Percentiles rank a stretch among this genome's conserved stretches.
Conservation (phyloP, 2,329 filamentous ascomycete genomes). For the Cryphonectria nitschkei region DNA sequence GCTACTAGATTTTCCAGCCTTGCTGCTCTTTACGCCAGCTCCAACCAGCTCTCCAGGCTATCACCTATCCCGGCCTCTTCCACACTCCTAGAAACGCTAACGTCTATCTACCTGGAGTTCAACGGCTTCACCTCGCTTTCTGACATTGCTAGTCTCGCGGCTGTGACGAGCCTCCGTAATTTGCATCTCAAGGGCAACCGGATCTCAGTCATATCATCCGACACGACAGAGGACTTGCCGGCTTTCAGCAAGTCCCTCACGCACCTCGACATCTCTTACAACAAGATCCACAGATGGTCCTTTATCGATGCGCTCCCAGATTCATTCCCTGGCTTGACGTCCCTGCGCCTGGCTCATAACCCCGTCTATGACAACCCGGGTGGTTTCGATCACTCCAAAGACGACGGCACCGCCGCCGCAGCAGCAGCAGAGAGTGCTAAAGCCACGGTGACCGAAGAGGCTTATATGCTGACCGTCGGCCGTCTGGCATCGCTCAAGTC, state of each 20-base stretch:
- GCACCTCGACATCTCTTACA: slow-evolving; percentile 76
- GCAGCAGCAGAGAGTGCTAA: slow-evolving; percentile 39
- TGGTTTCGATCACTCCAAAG: slow-evolving; percentile 35
- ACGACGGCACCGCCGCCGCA: slow-evolving; percentile 28
- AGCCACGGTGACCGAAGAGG: slow-evolving; percentile 69
- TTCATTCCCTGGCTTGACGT: slow-evolving; percentile 73
- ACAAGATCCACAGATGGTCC: slow-evolving; percentile 68
- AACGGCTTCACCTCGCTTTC: slow-evolving; percentile 67
- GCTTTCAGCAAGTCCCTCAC: slow-evolving; percentile 58
- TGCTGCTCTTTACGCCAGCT: slow-evolving; percentile 54
- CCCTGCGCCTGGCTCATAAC: slow-evolving; percentile 82
- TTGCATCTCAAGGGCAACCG: slow-evolving; percentile 78
- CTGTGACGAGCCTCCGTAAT: slow-evolving; percentile 56
- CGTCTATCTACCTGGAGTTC: slow-evolving; percentile 70
- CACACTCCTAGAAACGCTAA: slow-evolving; percentile 55
- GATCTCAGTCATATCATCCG: slow-evolving; percentile 53
- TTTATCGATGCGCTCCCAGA: slow-evolving; percentile 72
- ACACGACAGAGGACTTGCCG: slow-evolving; percentile 41
- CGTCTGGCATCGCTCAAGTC: slow-evolving; percentile 69
- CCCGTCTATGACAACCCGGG: slow-evolving; percentile 70
- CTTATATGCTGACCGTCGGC: slow-evolving; percentile 85
- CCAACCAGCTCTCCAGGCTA: slow-evolving; percentile 62
- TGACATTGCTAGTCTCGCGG: slow-evolving; percentile 58
- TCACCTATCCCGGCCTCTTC: slow-evolving; percentile 40
- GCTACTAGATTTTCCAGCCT: slow-evolving; percentile 58